These are phyloP conservation scores for Curvularia spicifera DNA, from an alignment of 2,329 filamentous ascomycete genomes.

Conservation along the genomic window DNA sequence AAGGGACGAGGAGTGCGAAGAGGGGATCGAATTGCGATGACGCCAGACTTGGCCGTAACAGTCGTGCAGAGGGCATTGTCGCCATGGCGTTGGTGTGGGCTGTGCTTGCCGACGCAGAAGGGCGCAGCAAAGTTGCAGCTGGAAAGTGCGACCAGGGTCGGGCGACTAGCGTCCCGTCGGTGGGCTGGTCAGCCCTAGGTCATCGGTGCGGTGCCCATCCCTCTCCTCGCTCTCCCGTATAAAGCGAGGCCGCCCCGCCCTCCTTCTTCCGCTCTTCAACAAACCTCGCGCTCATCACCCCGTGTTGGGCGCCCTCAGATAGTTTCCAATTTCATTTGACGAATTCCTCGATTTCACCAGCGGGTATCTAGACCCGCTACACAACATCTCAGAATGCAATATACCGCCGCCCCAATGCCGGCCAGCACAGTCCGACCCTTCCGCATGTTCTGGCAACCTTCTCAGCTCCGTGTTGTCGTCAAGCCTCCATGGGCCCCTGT, in stretches of 20 bases:
- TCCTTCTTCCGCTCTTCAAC: constrained; percentile 29
- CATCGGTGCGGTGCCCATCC: too few relatives aligned
- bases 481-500: constrained; percentile 35
- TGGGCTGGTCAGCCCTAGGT: constrained; percentile 4
- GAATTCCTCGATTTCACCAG: constrained; percentile 46
- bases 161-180: constrained; percentile 8
- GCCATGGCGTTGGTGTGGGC: constrained; percentile 34
- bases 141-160: constrained; percentile 21
- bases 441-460: constrained; percentile 38
- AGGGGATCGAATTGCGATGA: constrained; percentile 28
- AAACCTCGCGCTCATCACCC: constrained; percentile 44
- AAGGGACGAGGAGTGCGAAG: constrained; percentile 37
- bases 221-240: constrained; percentile 16
- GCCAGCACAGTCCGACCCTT: constrained; percentile 25
- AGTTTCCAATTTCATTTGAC: constrained; percentile 47
- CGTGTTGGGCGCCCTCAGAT: constrained; percentile 43
- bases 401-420: constrained; percentile 29
- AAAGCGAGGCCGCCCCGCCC: constrained; percentile 29
- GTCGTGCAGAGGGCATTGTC: constrained; percentile 35
- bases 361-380: constrained; percentile 45
- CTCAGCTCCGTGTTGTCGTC: constrained; percentile 26
- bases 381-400: constrained; percentile 44
- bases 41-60: constrained; percentile 32
- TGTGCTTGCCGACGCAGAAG: constrained; percentile 21
- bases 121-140: constrained; percentile 25